Percentiles rank a stretch among this genome's conserved stretches.
phyloP scores from a whole-genome alignment of 2,329 filamentous ascomycete species.

The Trichoderma endophyticum region DNA sequence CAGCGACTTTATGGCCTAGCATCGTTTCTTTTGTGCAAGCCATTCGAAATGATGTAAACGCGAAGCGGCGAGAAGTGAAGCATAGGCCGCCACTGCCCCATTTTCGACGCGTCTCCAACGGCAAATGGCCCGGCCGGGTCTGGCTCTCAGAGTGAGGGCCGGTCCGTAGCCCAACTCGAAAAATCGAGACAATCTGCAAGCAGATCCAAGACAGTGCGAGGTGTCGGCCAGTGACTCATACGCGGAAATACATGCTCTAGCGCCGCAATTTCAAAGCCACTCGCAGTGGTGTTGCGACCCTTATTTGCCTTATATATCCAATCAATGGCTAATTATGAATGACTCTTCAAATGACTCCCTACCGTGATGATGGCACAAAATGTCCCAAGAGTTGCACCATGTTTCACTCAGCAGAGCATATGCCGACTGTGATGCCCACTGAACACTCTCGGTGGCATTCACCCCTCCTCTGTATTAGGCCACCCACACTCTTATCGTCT shows the following conservation, averaged over 20 bases:
- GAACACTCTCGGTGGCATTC: not conserved
- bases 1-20: not conserved
- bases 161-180: not conserved
- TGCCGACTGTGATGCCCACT: not conserved
- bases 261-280: not conserved
- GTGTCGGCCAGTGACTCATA: conserved; percentile 15
- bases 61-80: not conserved
- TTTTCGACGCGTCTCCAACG: not conserved
- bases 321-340: not conserved
- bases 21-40: not conserved
- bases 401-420: not conserved
- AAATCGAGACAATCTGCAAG: not conserved
- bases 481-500: not conserved
- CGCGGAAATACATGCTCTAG: not conserved
- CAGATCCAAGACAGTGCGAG: not conserved
- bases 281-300: not conserved
- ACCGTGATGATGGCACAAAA: not conserved
- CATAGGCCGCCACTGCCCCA: not conserved
- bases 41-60: not conserved
- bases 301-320: not conserved
- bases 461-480: not conserved
- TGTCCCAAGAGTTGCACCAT: not conserved
- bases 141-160: not conserved
- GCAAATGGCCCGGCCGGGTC: not conserved
- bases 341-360: conserved; percentile 10